Conservation (phyloP, 345 rosid genomes). For the Litchi chinensis region DNA sequence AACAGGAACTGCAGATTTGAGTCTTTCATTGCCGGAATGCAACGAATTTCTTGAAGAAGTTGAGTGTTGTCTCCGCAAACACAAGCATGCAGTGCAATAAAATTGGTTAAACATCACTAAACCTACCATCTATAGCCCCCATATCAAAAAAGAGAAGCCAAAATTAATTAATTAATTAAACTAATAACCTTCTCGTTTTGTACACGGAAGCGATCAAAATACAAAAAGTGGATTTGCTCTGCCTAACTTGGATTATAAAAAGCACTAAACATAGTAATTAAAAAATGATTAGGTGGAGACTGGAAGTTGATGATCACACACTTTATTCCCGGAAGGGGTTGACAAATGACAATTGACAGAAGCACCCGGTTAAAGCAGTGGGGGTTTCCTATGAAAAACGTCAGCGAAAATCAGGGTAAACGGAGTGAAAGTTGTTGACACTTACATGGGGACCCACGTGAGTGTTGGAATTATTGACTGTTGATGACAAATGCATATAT, state of each 20-base stretch:
- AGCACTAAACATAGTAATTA: neutral
- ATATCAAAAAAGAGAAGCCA: neutral
- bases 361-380: neutral
- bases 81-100: conserved; percentile 20
- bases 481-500: neutral
- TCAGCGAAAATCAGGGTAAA: conserved; percentile 5
- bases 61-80: conserved; percentile 38
- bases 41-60: neutral
- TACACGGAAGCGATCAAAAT: conserved; percentile 11
- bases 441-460: conserved; percentile 25
- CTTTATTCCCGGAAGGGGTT: conserved; percentile 19
- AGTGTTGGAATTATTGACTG: conserved; percentile 31
- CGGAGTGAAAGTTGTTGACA: conserved; percentile 11
- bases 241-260: conserved; percentile 28
- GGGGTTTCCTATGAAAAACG: conserved; percentile 11
- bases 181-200: neutral
- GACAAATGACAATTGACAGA: conserved; percentile 28
- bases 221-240: conserved; percentile 19
- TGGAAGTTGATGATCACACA: neutral
- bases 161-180: neutral
- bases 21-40: neutral
- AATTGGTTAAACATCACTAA: conserved; percentile 17
- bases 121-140: conserved; percentile 14
- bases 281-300: conserved; percentile 21
- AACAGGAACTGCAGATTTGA: neutral